Evolutionary conservation across 192 early-diverging fungal species (phyloP).

Genomic region (Coemansia sp.): DNA sequence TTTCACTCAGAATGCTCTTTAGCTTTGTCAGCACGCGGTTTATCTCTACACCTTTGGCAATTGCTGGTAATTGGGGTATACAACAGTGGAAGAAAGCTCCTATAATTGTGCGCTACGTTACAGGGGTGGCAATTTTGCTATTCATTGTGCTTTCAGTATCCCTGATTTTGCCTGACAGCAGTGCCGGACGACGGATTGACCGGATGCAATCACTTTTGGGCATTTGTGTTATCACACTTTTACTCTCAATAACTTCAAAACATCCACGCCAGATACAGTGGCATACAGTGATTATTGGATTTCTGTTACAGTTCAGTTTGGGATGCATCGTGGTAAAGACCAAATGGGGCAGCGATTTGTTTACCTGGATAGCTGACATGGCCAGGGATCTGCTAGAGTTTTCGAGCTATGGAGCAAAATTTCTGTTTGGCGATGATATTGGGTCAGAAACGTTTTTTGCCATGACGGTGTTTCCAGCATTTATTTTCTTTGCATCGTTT

Average conservation of each 20-base stretch:
- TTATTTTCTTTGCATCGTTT: conserved; percentile 86
- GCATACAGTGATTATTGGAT: conserved; percentile 69
- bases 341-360: conserved; percentile 67
- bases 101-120: conserved; percentile 41
- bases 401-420: conserved; percentile 65
- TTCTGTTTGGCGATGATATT: conserved; percentile 65
- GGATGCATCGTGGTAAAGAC: conserved; percentile 79
- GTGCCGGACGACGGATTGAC: conserved; percentile 61
- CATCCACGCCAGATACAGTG: conserved; percentile 68
- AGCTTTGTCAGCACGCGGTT: conserved; percentile 35
- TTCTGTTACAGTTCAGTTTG: conserved; percentile 74
- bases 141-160: conserved; percentile 57
- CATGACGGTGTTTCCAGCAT: conserved; percentile 73
- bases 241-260: conserved; percentile 58
- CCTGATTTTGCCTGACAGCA: conserved; percentile 28
- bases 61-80: not conserved
- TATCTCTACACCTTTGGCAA: conserved; percentile 20
- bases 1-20: conserved; percentile 55
- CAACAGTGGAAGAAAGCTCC: conserved; percentile 37
- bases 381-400: conserved; percentile 65
- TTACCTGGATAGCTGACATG: conserved; percentile 66
- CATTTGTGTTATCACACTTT: conserved; percentile 57
- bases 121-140: conserved; percentile 59
- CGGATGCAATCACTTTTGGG: conserved; percentile 77
- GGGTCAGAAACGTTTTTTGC: conserved; percentile 60